Evolutionary conservation across 1,284 basidiomycete genomes (phyloP), one percentile per base, ranked within the genome.

Genomic region (Bjerkandera adusta): DNA sequence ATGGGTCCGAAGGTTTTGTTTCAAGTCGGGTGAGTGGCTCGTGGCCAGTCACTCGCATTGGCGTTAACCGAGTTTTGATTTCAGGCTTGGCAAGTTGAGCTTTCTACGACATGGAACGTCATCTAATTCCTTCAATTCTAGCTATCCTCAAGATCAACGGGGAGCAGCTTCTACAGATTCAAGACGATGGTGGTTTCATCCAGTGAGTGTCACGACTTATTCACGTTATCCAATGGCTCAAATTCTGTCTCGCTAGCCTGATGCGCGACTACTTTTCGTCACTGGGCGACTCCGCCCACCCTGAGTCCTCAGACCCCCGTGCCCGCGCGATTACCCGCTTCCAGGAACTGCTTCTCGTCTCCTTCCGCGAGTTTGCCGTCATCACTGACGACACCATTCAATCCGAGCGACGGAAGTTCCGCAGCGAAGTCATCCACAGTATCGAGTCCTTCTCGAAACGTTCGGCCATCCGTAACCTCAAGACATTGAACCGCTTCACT

Each of bases 121-220:
- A 16, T 16, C 29, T 8, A 5, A 5, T 29, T 7, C 38, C 12
- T 24, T 4, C 15, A 37, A 13, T 8, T 49, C 20, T 46, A 85
- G 97, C 97, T 12, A 97, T 99, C 42, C 79, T 99, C 47, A 99
- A 99, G 70, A 97, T 99, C 68, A 99, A 99, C 56, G 95, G 95
- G 2, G 92, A 97, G 55, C 86, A 90, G 47, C 72, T 99, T 7
- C 73, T 99, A n/a, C 81, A 94, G 61, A 86, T 97, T 18, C 94
- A 96, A 57, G 97, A 99, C 65, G 97, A 99, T 58, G 97, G 97
- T 8, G 90, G 88, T 43, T 98, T 99, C 69, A 89, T 99, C 68
- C 93, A 89, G 91, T 92, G 63, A 47, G 76, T 59, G 5, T 21
- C 27, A 40, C 25, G 6, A 33, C 32, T n/a, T 26, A 20, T 12